Base-by-base conservation (phyloP, 176 grass and related monocot genomes). In the Olyra latifolia region DNA sequence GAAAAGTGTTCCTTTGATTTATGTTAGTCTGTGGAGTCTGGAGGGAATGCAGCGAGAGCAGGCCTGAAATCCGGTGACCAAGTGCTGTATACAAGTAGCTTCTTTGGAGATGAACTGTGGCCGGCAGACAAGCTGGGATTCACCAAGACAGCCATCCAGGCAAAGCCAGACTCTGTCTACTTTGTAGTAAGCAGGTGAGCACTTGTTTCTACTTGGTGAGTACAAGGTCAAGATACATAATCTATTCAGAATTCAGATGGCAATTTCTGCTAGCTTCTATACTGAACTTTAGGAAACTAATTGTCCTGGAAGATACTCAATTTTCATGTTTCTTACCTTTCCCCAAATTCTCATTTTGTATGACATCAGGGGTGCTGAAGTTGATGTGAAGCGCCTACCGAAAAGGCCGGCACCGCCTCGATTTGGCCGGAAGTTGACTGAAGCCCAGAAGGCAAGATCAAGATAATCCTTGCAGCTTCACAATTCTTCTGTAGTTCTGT, bases 51-150 rank as follows among this genome's bases (percentile, higher is more conserved):
- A 47, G 88, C 92, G 29, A 93, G 22, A 61, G 92, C 96, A 11
- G 96, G 96, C 55, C 62, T 99, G 58, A 92, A 85, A 76, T 32
- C 67, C 10, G 90, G 96, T 27, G 96, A 99, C 72, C 96, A 99
- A 59, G 96, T 99, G 11, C 32, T 95, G 71, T 99, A 99, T 79
- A 99, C 92, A 55, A 99, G 96, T 67, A 93, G 92, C 76, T 99
- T 95, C 69, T 99, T 99, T 32, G 92, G 96, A 45, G 92, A 99
- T 86, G 92, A 95, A 78, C 57, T 99, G 15, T 99, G 96, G 92
- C 92, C 96, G 75, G 96, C 96, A 72, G 96, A 99, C 61, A 99
- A 95, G 90, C 92, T 99, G 69, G 96, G 96, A 15, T 99, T 95
- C 81, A 95, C 96, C 78, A 93, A 95, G 90, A 99, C 92, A 71